Percentiles rank a stretch among this genome's conserved stretches.
phyloP scores from a whole-genome alignment of 768 basidiomycete genomes.

The Tremella mesenterica region DNA sequence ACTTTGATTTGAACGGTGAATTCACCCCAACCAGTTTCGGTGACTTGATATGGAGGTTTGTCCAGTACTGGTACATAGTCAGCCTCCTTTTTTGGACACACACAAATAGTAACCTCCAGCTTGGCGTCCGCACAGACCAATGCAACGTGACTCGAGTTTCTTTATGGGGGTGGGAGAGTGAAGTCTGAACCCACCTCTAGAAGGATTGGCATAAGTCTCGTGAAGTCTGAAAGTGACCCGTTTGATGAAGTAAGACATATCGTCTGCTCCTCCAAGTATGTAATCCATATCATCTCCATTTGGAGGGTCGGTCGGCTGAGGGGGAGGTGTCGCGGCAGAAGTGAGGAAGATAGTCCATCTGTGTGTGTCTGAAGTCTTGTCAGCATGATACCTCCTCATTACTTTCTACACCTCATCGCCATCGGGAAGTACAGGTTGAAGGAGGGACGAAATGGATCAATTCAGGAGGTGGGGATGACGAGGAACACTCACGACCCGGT shows the following conservation, averaged over 20 bases:
- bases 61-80: constrained; percentile 63
- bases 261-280: constrained; percentile 69
- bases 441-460: constrained; percentile 46
- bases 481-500: constrained; percentile 28
- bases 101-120: too few species aligned
- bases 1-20: constrained; percentile 92
- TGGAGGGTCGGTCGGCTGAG: constrained; percentile 47
- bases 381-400: constrained; percentile 47
- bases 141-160: too few species aligned
- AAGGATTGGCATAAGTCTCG: constrained; percentile 87
- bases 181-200: constrained; percentile 56
- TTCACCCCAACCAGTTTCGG: constrained; percentile 99
- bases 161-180: too few species aligned
- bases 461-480: constrained; percentile 33
- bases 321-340: constrained; percentile 60
- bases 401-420: too few species aligned
- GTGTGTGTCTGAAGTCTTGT: constrained; percentile 54
- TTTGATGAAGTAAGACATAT: constrained; percentile 83
- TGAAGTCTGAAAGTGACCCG: constrained; percentile 95
- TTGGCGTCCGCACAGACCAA: too few species aligned
- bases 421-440: constrained; percentile 20
- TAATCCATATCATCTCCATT: constrained; percentile 53
- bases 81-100: too few species aligned
- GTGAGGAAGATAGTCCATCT: constrained; percentile 93
- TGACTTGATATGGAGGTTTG: constrained; percentile 85